These are phyloP conservation scores for Fusarium scirpi DNA, from an alignment of 2,329 filamentous ascomycete genomes.

Conservation along the genomic window DNA sequence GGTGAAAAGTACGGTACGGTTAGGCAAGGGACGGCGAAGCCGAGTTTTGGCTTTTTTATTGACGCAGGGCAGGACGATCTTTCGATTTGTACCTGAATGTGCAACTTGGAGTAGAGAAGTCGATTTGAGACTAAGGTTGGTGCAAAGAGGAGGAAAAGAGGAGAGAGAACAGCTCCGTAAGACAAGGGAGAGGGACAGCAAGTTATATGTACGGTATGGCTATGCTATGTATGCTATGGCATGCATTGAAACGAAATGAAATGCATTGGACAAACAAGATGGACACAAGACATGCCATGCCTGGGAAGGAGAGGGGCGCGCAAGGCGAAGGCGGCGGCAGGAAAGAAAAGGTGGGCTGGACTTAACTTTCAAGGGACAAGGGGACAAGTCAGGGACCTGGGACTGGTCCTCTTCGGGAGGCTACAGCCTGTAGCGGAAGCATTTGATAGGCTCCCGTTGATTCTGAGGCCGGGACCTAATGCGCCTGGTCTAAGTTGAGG, in stretches of 20 bases:
- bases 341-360: constrained; percentile 7
- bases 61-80: neutral
- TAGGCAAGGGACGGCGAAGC: constrained; percentile 37
- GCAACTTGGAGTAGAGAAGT: neutral
- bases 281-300: neutral
- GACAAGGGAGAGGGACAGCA: constrained; percentile 34
- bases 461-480: constrained; percentile 40
- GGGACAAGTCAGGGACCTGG: constrained; percentile 11
- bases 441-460: constrained; percentile 33
- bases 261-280: neutral
- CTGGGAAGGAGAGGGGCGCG: constrained; percentile 25
- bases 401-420: constrained; percentile 35
- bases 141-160: neutral
- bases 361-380: constrained; percentile 15
- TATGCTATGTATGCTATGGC: constrained; percentile 16
- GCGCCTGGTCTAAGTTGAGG: constrained; percentile 27
- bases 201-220: constrained; percentile 22
- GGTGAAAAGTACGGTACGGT: constrained; percentile 22
- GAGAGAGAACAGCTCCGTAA: constrained; percentile 3
- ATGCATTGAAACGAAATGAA: constrained; percentile 1
- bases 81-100: constrained; percentile 1
- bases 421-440: constrained; percentile 19
- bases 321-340: neutral
- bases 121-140: neutral
- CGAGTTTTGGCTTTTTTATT: constrained; percentile 31